A percentile compares a stretch with the other conserved stretches of the same genome.
phyloP scores from a whole-genome alignment of 768 basidiomycete genomes.

The Rhodotorula kratochvilovae region DNA sequence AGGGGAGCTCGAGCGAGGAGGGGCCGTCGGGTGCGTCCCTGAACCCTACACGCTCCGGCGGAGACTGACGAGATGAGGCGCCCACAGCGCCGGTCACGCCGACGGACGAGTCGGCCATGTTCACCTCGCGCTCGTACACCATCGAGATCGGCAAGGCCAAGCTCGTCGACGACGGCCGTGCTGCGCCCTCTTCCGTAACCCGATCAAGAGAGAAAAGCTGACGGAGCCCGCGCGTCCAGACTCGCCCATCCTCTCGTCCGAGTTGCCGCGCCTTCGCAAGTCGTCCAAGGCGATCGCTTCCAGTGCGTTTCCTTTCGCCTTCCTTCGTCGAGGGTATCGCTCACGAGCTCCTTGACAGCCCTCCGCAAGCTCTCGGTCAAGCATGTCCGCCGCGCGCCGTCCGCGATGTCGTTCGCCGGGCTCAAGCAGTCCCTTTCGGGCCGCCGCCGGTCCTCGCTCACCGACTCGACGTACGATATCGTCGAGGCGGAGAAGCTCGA shows the following conservation, averaged over 20 bases:
- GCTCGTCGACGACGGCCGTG: too few relatives aligned
- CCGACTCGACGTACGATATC: slow-evolving; percentile 5
- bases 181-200: too few relatives aligned
- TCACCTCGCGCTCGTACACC: not conserved
- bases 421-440: slow-evolving; percentile 7
- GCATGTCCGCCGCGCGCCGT: slow-evolving; percentile 15
- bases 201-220: too few relatives aligned
- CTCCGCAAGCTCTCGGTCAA: slow-evolving; percentile 18
- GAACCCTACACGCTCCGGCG: too few relatives aligned
- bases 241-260: not conserved
- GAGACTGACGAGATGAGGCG: too few relatives aligned
- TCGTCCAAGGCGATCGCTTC: not conserved
- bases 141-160: not conserved
- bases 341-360: not conserved
- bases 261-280: not conserved
- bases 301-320: not conserved
- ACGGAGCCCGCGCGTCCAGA: not conserved
- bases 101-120: not conserved
- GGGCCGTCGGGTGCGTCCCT: too few relatives aligned
- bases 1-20: too few relatives aligned
- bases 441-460: slow-evolving; percentile 3
- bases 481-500: not conserved
- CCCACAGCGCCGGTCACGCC: not conserved
- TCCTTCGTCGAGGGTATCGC: too few relatives aligned
- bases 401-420: slow-evolving; percentile 18